A percentile compares a stretch with the other conserved stretches of the same genome.
Conservation (phyloP, 192 early-diverging fungal species). For the Dissophora ornata region DNA sequence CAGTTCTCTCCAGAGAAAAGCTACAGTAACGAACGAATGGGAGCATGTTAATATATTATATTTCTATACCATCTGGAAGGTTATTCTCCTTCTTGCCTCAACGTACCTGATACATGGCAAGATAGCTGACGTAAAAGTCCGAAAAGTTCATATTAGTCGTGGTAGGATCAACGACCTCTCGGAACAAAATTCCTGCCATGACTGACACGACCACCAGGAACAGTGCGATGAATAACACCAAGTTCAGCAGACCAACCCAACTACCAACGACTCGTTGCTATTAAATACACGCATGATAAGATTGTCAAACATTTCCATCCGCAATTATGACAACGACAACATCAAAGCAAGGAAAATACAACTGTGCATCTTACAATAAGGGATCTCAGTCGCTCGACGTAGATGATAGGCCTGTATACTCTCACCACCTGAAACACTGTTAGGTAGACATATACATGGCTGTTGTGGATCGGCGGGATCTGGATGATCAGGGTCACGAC, state of each 20-base stretch:
- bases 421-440: constrained; percentile 65
- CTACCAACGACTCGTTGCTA: constrained; percentile 67
- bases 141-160: constrained; percentile 39
- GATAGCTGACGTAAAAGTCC: constrained; percentile 66
- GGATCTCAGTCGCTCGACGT: constrained; percentile 55
- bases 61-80: too few relatives aligned
- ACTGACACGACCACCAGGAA: constrained; percentile 64
- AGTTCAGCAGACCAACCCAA: constrained; percentile 67
- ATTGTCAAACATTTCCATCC: too few relatives aligned
- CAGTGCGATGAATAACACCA: constrained; percentile 67
- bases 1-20: constrained; percentile 73
- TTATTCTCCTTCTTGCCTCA: neutral
- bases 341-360: too few relatives aligned
- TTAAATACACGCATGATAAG: neutral
- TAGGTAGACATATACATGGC: constrained; percentile 58
- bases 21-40: constrained; percentile 41
- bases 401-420: constrained; percentile 63
- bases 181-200: constrained; percentile 53
- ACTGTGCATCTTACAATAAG: constrained; percentile 67
- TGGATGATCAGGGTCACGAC: constrained; percentile 62
- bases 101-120: constrained; percentile 65
- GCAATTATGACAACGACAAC: too few relatives aligned
- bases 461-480: constrained; percentile 60
- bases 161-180: constrained; percentile 10
- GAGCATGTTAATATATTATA: too few relatives aligned